These are phyloP conservation scores for Trametes gibbosa DNA, from an alignment of 768 basidiomycete species.

Conservation along the genomic window DNA sequence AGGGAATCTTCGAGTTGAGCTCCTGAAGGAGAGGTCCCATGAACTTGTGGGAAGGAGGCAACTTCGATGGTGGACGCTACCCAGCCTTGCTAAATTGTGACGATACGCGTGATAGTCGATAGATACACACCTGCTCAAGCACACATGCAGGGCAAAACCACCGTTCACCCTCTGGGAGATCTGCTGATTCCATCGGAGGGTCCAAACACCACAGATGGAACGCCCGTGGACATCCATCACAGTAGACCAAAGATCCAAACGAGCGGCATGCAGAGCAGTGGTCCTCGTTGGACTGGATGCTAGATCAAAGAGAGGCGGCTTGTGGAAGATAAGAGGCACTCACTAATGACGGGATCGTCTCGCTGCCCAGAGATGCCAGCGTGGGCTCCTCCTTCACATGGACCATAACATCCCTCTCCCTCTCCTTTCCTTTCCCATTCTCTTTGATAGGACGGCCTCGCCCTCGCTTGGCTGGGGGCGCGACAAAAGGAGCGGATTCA, in stretches of 20 bases:
- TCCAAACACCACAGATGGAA: constrained; percentile 98
- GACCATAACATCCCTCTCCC: constrained; percentile 35
- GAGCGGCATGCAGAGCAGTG: constrained; percentile 85
- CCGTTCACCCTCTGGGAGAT: constrained; percentile 75
- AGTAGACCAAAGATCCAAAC: constrained; percentile 85
- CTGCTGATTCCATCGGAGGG: constrained; percentile 86
- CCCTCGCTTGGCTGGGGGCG: constrained; percentile 3
- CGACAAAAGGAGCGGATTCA: background rate
- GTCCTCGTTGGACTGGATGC: constrained; percentile 64
- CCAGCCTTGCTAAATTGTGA: constrained; percentile 8
- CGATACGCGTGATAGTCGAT: constrained; percentile 12
- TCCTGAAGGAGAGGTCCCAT: constrained; percentile 72
- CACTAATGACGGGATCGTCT: constrained; percentile 37
- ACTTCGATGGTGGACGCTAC: constrained; percentile 70
- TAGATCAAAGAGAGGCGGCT: background rate
- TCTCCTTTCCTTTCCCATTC: constrained; percentile 48
- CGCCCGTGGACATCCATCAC: constrained; percentile 93
- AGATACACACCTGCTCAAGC: constrained; percentile 52
- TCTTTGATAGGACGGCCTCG: constrained; percentile 11
- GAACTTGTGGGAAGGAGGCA: constrained; percentile 52
- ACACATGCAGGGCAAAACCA: constrained; percentile 80
- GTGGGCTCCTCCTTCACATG: constrained; percentile 47
- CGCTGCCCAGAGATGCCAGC: constrained; percentile 36
- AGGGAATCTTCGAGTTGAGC: constrained; percentile 65
- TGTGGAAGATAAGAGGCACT: constrained; percentile 16